A percentile compares a stretch with the other conserved stretches of the same genome.
These are phyloP conservation scores for Chrysoporthe deuterocubensis DNA, from an alignment of 2,329 filamentous ascomycete genomes.

Conservation along the genomic window DNA sequence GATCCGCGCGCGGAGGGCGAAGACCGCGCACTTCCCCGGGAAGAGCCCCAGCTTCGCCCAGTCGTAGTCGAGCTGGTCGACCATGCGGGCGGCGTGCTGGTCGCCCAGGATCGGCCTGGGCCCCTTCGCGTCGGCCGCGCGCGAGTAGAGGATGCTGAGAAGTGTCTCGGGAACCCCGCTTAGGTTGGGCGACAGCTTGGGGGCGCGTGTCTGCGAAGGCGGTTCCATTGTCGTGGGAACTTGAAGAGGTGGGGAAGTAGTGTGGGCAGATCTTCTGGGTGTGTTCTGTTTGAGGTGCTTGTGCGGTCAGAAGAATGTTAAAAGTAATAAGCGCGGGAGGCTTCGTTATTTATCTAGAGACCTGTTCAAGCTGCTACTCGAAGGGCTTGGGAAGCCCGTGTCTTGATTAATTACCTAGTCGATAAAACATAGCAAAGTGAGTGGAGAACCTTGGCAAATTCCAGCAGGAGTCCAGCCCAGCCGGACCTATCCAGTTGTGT, in stretches of 20 bases:
- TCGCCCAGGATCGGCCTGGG: constrained; percentile 23
- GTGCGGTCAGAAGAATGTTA: too few species aligned
- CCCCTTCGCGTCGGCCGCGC: constrained; percentile 20
- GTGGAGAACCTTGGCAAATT: too few species aligned
- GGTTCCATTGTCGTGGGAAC: neutral
- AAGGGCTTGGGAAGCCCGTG: too few species aligned
- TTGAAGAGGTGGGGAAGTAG: neutral
- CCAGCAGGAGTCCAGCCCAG: too few species aligned
- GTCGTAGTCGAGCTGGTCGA: constrained; percentile 26
- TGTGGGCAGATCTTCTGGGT: too few species aligned
- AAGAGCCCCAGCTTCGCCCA: constrained; percentile 13
- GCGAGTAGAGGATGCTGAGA: constrained; percentile 19
- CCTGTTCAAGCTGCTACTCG: too few species aligned
- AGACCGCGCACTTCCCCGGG: neutral
- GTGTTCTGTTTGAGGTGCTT: too few species aligned
- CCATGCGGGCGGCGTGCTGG: constrained; percentile 16
- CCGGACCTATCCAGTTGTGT: too few species aligned
- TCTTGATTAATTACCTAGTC: too few species aligned
- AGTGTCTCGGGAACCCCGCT: constrained; percentile 24
- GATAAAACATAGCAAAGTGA: too few species aligned
- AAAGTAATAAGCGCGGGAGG: too few species aligned
- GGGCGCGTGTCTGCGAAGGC: neutral
- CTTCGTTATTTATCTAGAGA: too few species aligned
- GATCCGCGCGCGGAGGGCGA: constrained; percentile 18
- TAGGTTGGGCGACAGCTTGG: constrained; percentile 17